These are phyloP conservation scores for Scleroderma bovista DNA, from an alignment of 768 basidiomycete species.

Conservation along the genomic window DNA sequence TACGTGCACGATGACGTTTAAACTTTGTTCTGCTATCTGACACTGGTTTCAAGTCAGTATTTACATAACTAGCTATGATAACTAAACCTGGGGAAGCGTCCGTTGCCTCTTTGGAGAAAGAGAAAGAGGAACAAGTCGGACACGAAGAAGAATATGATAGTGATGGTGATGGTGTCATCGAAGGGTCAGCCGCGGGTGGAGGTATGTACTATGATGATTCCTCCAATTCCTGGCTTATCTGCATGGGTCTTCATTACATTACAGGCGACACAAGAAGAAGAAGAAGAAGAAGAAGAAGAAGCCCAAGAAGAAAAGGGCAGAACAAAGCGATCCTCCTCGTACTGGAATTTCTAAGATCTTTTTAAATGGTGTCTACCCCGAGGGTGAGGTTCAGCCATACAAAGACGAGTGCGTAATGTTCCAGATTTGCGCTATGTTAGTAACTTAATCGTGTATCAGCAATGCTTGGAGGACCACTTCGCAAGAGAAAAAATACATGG, in stretches of 20 bases:
- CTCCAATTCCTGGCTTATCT: not conserved
- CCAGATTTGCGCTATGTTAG: not conserved
- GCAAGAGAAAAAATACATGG: conserved; percentile 84
- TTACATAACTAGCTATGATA: conserved; percentile 8
- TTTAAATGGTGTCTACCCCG: conserved; percentile 80
- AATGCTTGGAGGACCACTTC: conserved; percentile 86
- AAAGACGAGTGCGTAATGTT: conserved; percentile 71
- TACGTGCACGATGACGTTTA: not conserved
- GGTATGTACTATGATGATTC: conserved; percentile 23
- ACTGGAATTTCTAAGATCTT: conserved; percentile 87
- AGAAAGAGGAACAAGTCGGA: conserved; percentile 5
- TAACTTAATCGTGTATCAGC: conserved; percentile 36
- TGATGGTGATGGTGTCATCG: conserved; percentile 28
- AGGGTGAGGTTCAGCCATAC: conserved; percentile 89
- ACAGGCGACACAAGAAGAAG: conserved; percentile 47
- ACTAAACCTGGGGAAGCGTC: conserved; percentile 11
- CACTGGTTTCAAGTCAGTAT: not conserved
- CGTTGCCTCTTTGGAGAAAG: conserved; percentile 11
- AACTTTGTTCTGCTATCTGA: not conserved
- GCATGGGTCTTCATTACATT: not conserved
- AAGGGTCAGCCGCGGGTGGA: conserved; percentile 13
- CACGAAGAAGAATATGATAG: conserved; percentile 27
- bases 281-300: conserved; percentile 97
- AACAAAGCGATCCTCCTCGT: conserved; percentile 90
- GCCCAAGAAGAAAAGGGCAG: conserved; percentile 74